Percentiles rank a stretch among this genome's conserved stretches.
These are phyloP conservation scores for Lentinula detonsa DNA, from an alignment of 768 basidiomycete species.

Conservation along the genomic window DNA sequence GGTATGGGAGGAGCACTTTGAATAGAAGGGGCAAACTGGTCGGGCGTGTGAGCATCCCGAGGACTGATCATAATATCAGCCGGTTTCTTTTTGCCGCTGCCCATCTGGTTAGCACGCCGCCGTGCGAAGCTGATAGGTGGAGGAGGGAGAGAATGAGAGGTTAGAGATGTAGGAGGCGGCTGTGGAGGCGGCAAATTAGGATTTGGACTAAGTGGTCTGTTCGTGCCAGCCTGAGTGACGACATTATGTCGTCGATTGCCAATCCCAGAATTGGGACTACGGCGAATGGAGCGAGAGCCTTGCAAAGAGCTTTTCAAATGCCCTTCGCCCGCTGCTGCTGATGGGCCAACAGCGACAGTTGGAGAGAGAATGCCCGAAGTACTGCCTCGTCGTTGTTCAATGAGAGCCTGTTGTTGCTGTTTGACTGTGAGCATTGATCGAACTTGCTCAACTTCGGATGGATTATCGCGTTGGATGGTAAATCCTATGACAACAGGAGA, in stretches of 20 bases:
- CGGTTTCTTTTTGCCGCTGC: conserved; percentile 59
- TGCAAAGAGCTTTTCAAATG: conserved; percentile 22
- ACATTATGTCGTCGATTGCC: conserved; percentile 21
- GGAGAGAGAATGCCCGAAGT: conserved; percentile 35
- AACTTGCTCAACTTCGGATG: conserved; percentile 52
- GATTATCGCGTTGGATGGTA: conserved; percentile 53
- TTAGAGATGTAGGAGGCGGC: conserved; percentile 18
- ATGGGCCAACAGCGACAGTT: conserved; percentile 18
- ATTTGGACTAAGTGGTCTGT: conserved; percentile 28
- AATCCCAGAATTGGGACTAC: conserved; percentile 28
- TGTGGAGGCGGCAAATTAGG: conserved; percentile 15
- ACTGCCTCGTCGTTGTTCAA: conserved; percentile 66
- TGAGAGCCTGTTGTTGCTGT: conserved; percentile 65
- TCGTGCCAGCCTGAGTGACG: conserved; percentile 13
- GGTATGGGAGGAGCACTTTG: conserved; percentile 74
- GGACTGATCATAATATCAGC: conserved; percentile 78
- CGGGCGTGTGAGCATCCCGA: conserved; percentile 45
- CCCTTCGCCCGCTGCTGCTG: conserved; percentile 16
- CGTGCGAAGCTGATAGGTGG: conserved; percentile 75
- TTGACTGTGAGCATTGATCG: conserved; percentile 58
- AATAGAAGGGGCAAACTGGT: conserved; percentile 59
- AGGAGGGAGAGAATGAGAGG: conserved; percentile 48
- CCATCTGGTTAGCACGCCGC: conserved; percentile 61
- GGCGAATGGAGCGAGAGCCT: conserved; percentile 22
- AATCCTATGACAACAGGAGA: conserved; percentile 65